phyloP scores from a whole-genome alignment of 306 rosid species.

The Ormosia emarginata region DNA sequence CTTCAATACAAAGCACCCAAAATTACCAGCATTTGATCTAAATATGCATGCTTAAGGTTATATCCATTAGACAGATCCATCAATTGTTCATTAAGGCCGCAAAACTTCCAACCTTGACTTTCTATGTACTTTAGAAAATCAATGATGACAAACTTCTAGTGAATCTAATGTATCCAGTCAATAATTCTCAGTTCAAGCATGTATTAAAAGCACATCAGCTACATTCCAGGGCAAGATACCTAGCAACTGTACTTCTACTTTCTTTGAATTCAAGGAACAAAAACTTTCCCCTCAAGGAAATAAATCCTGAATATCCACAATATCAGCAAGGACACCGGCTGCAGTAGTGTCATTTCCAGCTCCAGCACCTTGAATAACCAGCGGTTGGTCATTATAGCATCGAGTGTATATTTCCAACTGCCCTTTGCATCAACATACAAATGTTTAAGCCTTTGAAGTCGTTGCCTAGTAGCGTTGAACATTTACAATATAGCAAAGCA shows the following conservation, averaged over 20 bases:
- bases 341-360: constrained; percentile 98
- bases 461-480: not conserved
- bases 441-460: not conserved
- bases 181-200: not conserved
- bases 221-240: not conserved
- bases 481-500: not conserved
- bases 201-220: not conserved
- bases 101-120: not conserved
- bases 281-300: constrained; percentile 40
- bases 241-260: not conserved
- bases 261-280: not conserved
- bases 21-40: not conserved
- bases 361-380: constrained; percentile 97
- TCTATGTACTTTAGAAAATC: not conserved
- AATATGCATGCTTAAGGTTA: not conserved
- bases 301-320: constrained; percentile 74
- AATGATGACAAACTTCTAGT: not conserved
- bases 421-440: constrained; percentile 25
- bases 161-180: not conserved
- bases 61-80: not conserved
- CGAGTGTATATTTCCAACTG: constrained; percentile 85
- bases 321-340: constrained; percentile 94
- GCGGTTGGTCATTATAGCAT: constrained; percentile 72
- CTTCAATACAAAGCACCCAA: not conserved
- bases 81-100: not conserved